Conservation (phyloP, 768 basidiomycete species). For the Royoungia palumana region DNA sequence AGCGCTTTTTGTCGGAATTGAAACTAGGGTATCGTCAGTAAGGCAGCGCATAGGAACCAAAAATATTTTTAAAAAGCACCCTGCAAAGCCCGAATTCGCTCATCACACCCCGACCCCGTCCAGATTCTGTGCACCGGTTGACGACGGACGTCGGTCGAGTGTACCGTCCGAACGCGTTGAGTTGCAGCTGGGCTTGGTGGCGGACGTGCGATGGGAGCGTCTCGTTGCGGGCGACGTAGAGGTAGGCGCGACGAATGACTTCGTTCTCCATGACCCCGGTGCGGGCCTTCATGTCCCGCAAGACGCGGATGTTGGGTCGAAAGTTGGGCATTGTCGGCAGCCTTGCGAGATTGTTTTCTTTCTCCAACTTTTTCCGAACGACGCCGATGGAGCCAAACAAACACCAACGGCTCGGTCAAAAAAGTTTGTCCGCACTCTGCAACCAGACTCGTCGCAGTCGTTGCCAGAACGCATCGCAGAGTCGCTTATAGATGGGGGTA, state of each 20-base stretch:
- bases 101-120: constrained; percentile 83
- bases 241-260: constrained; percentile 81
- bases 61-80: constrained; percentile 46
- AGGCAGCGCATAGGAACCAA: not conserved
- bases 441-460: not conserved
- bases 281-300: constrained; percentile 79
- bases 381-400: constrained; percentile 18
- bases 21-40: constrained; percentile 39
- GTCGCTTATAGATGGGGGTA: constrained; percentile 27
- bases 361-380: too few relatives aligned
- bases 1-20: constrained; percentile 89
- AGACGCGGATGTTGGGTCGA: constrained; percentile 47
- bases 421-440: not conserved
- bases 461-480: not conserved
- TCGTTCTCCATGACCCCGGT: constrained; percentile 71
- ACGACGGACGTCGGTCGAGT: constrained; percentile 85
- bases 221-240: constrained; percentile 91
- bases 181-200: constrained; percentile 90
- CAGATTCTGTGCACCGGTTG: constrained; percentile 84
- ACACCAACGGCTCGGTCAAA: constrained; percentile 12
- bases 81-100: constrained; percentile 85
- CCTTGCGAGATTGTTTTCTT: not conserved
- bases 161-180: constrained; percentile 82
- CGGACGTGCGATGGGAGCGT: constrained; percentile 84
- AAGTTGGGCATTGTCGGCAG: constrained; percentile 19